These are phyloP conservation scores for Verticillium albo-atrum DNA, from an alignment of 2,329 filamentous ascomycete genomes.

Conservation along the genomic window DNA sequence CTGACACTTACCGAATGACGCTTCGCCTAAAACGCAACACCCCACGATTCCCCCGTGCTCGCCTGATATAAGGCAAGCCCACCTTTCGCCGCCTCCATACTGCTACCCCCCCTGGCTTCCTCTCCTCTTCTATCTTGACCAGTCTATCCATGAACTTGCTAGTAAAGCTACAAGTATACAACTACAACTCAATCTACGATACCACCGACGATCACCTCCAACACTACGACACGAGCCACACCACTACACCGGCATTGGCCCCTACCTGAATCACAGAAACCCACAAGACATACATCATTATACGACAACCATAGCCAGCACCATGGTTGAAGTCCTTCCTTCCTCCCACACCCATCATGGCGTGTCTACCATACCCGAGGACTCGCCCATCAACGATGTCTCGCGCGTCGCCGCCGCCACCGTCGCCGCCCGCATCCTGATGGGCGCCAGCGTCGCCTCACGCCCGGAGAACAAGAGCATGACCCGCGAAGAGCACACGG, in stretches of 20 bases:
- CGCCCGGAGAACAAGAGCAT: constrained; percentile 18
- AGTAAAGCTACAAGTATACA: background rate
- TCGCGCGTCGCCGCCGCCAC: constrained; percentile 10
- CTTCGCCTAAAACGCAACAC: background rate
- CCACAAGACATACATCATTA: background rate
- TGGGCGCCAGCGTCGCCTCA: constrained; percentile 12
- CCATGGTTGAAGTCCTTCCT: constrained; percentile 28
- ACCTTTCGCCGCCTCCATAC: background rate
- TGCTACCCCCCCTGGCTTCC: background rate
- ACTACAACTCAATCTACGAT: background rate
- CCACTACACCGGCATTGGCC: background rate
- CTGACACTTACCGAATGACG: background rate
- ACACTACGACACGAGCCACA: background rate
- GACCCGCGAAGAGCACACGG: constrained; percentile 36
- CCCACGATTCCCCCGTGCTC: background rate
- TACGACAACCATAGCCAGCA: constrained; percentile 2
- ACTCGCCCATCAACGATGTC: constrained; percentile 10
- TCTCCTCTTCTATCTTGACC: background rate
- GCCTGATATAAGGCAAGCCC: background rate
- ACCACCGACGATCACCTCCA: background rate
- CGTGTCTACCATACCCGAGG: constrained; percentile 7
- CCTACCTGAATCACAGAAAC: background rate
- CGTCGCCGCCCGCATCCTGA: constrained; percentile 10
- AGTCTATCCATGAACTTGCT: background rate
- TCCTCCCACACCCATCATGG: constrained; percentile 13